These are phyloP conservation scores for Eucalyptus paniculata DNA, from an alignment of 345 rosid species.

Conservation along the genomic window DNA sequence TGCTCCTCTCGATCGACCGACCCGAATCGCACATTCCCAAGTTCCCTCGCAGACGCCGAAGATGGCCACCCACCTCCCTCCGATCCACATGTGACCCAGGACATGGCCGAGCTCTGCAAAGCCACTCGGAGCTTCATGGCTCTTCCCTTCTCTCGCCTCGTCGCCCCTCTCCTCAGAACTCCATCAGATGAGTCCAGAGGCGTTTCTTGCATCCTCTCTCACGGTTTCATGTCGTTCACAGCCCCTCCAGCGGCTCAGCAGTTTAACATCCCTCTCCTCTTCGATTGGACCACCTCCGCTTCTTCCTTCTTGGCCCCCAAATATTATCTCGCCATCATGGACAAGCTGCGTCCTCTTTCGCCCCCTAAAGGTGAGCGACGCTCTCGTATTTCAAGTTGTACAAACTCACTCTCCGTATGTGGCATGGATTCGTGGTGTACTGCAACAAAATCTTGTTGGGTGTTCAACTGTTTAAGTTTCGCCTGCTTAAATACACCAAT, in stretches of 20 bases:
- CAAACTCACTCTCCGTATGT: not conserved
- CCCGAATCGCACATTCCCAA: not conserved
- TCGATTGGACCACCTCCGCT: not conserved
- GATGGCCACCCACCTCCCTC: not conserved
- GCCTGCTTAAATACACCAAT: not conserved
- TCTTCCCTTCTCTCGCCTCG: not conserved
- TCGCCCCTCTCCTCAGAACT: not conserved
- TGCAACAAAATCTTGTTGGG: not conserved
- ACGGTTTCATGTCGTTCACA: not conserved
- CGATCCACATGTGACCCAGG: not conserved
- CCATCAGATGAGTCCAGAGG: not conserved
- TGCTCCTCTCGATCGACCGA: not conserved
- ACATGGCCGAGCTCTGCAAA: not conserved
- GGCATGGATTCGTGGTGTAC: not conserved
- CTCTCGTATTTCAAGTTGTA: not conserved
- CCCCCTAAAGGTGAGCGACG: conserved; percentile 4
- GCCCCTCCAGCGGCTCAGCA: not conserved
- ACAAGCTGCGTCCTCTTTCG: not conserved
- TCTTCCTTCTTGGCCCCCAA: not conserved
- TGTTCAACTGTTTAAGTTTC: not conserved
- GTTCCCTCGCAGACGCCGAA: not conserved
- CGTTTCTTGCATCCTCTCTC: not conserved
- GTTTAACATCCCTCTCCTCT: not conserved
- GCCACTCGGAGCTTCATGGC: not conserved
- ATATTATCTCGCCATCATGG: not conserved